Evolutionary conservation across 2,329 filamentous ascomycete genomes (phyloP), one percentile per base, ranked within the genome.

Genomic region (Lasiodiplodia citricola): DNA sequence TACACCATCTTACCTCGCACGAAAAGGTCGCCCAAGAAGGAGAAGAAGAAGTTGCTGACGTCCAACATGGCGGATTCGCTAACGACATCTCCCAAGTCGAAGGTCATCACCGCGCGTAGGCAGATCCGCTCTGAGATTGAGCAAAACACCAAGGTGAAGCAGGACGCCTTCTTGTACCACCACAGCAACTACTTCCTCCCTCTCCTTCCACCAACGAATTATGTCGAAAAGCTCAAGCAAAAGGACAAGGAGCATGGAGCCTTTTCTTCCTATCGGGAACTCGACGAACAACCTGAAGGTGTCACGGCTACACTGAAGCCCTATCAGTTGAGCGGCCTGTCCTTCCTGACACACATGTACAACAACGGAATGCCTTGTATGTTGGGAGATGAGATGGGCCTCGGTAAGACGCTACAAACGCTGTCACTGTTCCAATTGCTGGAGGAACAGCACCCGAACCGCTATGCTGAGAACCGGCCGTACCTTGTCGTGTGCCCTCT

Each of bases 311-410:
- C 73, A 0, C 83, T 99, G 76, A 99, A 99, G 82, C 96, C 98
- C 76, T 99, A 99, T 81, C 96, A 99, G 82, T 75, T 99, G 78
- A 97, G 97, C 86, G 96, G 96, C 84, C 85, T 99, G 41, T 96
- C 98, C 77, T 99, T 94, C 92, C 97, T 99, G 92, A 90, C 98
- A 66, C 97, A 96, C 21, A 87, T 99, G 2, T 97, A 97, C 87
- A 97, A 98, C 89, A 99, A 99, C 84, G 98, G 97, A 79, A 90
- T 99, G 72, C 98, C 98, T 76, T 96, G 96, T 86, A 97, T 99
- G 73, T 84, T 99, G 74, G 96, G 96, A 69, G 96, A 99, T 77
- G 96, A 99, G 82, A 99, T 99, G 96, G 96, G 96, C 89, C 91
- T 99, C 71, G 96, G 96, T 79, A 99, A 99, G 84, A 99, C 96